Evolutionary conservation across 2,329 filamentous ascomycete species (phyloP).

Genomic region (Penicillium sp.): DNA sequence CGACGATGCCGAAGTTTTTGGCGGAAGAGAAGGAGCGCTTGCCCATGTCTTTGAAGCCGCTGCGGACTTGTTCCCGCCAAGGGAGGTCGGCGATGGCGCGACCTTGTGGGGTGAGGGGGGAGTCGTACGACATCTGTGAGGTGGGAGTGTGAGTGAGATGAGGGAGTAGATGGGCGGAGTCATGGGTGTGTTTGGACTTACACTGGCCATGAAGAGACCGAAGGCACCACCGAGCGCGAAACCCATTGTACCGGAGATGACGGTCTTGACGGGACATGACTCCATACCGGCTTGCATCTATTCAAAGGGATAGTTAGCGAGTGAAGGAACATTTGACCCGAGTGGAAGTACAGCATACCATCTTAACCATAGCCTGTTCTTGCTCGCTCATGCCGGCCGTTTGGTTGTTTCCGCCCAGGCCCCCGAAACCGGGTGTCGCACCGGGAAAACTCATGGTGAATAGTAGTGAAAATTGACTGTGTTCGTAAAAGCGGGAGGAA

Average conservation of each 20-base stretch:
- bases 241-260: constrained; percentile 87
- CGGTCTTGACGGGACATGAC: constrained; percentile 85
- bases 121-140: constrained; percentile 93
- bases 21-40: constrained; percentile 76
- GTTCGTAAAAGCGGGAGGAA: not conserved
- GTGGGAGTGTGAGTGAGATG: not conserved
- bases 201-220: constrained; percentile 96
- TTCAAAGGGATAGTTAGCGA: not conserved
- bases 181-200: constrained; percentile 50
- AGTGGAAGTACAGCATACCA: constrained; percentile 32
- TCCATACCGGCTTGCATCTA: constrained; percentile 87
- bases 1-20: constrained; percentile 94
- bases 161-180: not conserved
- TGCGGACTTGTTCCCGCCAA: constrained; percentile 76
- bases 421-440: constrained; percentile 34
- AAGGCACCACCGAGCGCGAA: constrained; percentile 93
- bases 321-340: not conserved
- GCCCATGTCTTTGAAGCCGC: constrained; percentile 96
- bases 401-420: constrained; percentile 26
- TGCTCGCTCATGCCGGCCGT: constrained; percentile 48
- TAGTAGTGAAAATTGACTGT: not conserved
- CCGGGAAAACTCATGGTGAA: constrained; percentile 40
- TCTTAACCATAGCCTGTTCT: constrained; percentile 51
- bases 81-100: constrained; percentile 66
- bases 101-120: constrained; percentile 68